Percentiles rank a stretch among this genome's conserved stretches.
Evolutionary conservation across 495 filamentous ascomycete genomes (phyloP).

Genomic region (Aspergillus hancockii): DNA sequence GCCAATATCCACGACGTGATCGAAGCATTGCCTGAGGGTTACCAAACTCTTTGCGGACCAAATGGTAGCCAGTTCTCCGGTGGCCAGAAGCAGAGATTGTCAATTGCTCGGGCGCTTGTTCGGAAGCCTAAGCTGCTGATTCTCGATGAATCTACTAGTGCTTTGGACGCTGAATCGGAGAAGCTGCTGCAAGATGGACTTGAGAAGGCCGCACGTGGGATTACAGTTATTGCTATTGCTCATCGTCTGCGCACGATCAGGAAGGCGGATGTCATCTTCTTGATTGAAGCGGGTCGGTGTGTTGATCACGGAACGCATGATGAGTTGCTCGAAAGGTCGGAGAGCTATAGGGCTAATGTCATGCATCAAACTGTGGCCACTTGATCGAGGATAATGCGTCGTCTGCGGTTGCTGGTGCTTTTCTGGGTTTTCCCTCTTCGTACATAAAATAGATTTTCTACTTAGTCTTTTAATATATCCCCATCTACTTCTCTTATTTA

Average conservation of each 20-base stretch:
- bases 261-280: slow-evolving; percentile 73
- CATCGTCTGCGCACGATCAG: slow-evolving; percentile 76
- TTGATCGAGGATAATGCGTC: not conserved
- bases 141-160: slow-evolving; percentile 77
- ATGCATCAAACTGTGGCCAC: slow-evolving; percentile 32
- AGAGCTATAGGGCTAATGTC: slow-evolving; percentile 59
- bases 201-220: slow-evolving; percentile 63
- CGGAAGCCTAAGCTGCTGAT: slow-evolving; percentile 69
- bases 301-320: slow-evolving; percentile 69
- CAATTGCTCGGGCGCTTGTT: slow-evolving; percentile 75
- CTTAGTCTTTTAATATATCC: too few relatives aligned
- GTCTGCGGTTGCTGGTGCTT: too few relatives aligned
- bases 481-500: too few relatives aligned
- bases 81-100: slow-evolving; percentile 75
- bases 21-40: slow-evolving; percentile 55
- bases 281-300: slow-evolving; percentile 67
- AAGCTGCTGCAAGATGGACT: slow-evolving; percentile 69
- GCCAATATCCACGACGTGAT: slow-evolving; percentile 63
- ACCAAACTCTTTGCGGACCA: slow-evolving; percentile 64
- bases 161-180: slow-evolving; percentile 75
- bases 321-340: slow-evolving; percentile 60
- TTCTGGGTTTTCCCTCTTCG: too few relatives aligned
- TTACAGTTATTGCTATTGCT: slow-evolving; percentile 78
- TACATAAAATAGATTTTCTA: too few relatives aligned
- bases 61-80: slow-evolving; percentile 67